phyloP scores from a whole-genome alignment of 1,284 basidiomycete species.

The Cutaneotrichosporon cutaneum region DNA sequence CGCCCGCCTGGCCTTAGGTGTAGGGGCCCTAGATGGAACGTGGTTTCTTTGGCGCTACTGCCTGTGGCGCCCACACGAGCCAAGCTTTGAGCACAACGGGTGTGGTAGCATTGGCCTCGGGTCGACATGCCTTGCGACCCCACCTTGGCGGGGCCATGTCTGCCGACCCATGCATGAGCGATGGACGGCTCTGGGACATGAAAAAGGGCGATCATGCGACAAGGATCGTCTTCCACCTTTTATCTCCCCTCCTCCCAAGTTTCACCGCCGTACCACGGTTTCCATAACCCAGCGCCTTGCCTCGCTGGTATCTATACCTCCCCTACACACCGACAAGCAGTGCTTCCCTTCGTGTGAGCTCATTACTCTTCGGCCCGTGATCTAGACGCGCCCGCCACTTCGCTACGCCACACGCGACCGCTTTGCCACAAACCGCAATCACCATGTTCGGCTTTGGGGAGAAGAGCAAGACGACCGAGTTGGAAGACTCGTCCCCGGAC shows the following conservation, averaged over 20 bases:
- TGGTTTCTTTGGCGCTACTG: conserved; percentile 6
- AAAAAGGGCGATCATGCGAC: background rate
- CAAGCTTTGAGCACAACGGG: conserved; percentile 11
- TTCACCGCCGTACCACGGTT: background rate
- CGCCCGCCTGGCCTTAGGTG: background rate
- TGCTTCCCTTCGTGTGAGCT: background rate
- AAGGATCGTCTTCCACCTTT: background rate
- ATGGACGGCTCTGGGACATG: background rate
- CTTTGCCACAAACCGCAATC: background rate
- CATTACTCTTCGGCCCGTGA: background rate
- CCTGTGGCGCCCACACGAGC: background rate
- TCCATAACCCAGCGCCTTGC: background rate
- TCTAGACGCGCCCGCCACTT: background rate
- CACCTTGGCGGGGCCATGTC: background rate
- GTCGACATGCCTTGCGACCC: background rate
- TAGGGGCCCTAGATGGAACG: background rate
- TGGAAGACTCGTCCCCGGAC: background rate
- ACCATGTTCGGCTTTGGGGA: conserved; percentile 8
- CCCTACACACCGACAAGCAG: background rate
- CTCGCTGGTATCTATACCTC: background rate
- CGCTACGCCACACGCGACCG: background rate
- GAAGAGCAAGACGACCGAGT: background rate
- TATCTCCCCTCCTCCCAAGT: background rate
- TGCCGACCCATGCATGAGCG: background rate
- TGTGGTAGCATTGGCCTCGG: conserved; percentile 10